These are phyloP conservation scores for Saccharomyces uvarum DNA, from an alignment of 1,139 yeast genomes.

Conservation along the genomic window DNA sequence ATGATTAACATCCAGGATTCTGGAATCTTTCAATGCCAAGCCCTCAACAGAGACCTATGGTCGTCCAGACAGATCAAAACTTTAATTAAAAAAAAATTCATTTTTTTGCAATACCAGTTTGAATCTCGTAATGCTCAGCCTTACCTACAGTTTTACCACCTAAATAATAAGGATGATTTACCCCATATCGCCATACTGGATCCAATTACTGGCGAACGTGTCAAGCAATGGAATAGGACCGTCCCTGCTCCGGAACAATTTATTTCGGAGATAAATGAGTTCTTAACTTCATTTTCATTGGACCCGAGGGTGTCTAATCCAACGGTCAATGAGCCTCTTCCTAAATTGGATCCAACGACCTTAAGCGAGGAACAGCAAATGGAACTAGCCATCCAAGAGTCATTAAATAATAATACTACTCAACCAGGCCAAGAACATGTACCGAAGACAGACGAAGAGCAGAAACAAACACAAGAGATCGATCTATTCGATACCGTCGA, in stretches of 20 bases:
- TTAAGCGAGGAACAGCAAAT: slow-evolving; percentile 82
- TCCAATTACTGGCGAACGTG: slow-evolving; percentile 90
- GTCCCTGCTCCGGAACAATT: slow-evolving; percentile 55
- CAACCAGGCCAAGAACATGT: slow-evolving; percentile 12
- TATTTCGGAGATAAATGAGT: slow-evolving; percentile 52
- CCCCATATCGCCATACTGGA: slow-evolving; percentile 93
- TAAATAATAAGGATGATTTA: slow-evolving; percentile 40
- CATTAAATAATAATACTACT: slow-evolving; percentile 35
- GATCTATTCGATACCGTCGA: slow-evolving; percentile 31
- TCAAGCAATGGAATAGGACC: slow-evolving; percentile 59
- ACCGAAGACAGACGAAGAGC: slow-evolving; percentile 14
- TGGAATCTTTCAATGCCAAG: slow-evolving; percentile 80
- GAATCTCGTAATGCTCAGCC: slow-evolving; percentile 68
- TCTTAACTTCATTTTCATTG: slow-evolving; percentile 57
- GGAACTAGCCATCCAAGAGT: slow-evolving; percentile 66
- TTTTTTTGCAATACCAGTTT: slow-evolving; percentile 73
- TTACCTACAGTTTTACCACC: slow-evolving; percentile 65
- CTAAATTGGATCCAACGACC: slow-evolving; percentile 48
- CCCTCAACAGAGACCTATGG: slow-evolving; percentile 91
- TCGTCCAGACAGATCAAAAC: slow-evolving; percentile 60
- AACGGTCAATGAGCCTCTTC: slow-evolving; percentile 38
- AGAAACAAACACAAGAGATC: slow-evolving; percentile 19
- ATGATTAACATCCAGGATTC: slow-evolving; percentile 81
- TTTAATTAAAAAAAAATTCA: slow-evolving; percentile 56
- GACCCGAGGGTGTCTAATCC: slow-evolving; percentile 66